Evolutionary conservation across 352 stramenopile genomes (phyloP).

Genomic region (Phytopythium boreale): DNA sequence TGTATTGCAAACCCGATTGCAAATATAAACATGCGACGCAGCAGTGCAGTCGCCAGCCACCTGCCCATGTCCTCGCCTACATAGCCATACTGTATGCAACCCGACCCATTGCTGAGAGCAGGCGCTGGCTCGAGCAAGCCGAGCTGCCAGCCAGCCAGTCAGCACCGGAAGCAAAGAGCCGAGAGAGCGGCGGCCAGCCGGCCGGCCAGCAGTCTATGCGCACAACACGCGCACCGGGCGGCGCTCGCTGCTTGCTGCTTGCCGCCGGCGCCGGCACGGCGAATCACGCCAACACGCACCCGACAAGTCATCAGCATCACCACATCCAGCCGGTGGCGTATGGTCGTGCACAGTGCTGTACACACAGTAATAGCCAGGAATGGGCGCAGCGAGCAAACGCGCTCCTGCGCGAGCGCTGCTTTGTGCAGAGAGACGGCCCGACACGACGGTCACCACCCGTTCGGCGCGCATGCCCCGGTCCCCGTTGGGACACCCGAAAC

Average conservation of each 20-base stretch:
- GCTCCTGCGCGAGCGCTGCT: neutral
- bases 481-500: neutral
- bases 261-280: too few species aligned
- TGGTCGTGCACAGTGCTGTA: neutral
- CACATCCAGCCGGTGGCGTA: neutral
- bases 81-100: too few species aligned
- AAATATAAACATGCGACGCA: neutral
- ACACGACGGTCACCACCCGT: neutral
- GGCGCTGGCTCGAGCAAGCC: neutral
- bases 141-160: neutral
- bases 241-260: neutral
- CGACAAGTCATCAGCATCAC: neutral
- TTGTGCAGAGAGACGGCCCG: neutral
- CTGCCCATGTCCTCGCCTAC: neutral
- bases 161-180: neutral
- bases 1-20: too few species aligned
- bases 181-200: neutral
- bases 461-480: neutral
- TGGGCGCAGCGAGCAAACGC: neutral
- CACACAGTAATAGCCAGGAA: neutral
- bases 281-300: neutral
- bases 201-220: neutral
- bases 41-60: neutral
- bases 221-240: neutral
- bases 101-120: neutral